Base-by-base conservation (phyloP, 1,284 basidiomycete genomes). In the Ceratobasidium sp. region DNA sequence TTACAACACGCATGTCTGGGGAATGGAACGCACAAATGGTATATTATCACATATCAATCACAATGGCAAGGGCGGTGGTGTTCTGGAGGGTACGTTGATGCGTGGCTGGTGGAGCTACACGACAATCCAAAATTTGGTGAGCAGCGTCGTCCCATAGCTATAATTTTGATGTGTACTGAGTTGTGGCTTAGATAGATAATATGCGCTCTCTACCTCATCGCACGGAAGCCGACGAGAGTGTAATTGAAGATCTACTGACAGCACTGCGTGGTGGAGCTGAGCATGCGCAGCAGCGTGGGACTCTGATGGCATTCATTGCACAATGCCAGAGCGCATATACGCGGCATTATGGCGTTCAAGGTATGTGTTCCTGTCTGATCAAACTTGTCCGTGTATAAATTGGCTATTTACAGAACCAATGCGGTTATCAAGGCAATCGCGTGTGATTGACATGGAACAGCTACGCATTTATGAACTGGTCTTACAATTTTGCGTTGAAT, bases 1-100 rank as follows among this genome's bases (percentile, higher is more conserved):
- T 16, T 63, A 63, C 23, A 63, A 63, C 41, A 62, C 59, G 5
- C 59, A 62, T 28, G 41, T 62, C 18, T 62, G 59, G 59, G 59
- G 38, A 2, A 62, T 62, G 59, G 59, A 62, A 18, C 59, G 38
- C 13, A 23, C 59, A 8, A 62, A 62, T 46, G 59, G 59, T 8
- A 46, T 62, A 9, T 4, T 62, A 44, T 44, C 59, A 2, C 3
- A 26, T 11, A 46, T 62, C 5, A 62, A 62, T 62, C 59, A 62
- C 28, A 62, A 62, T 46, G 59, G 59, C 1, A 7, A 44, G 18
- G 18, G 38, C 1, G n/a, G n/a, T 14, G 59, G 59, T 2, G 21
- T 62, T 21, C 14, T 62, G 16, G 59, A 62, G 21, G 38, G 38
- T 14, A 62, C 59, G 13, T 18, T 62, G 7, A 62, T 62, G 59